Base-by-base conservation (phyloP, 805 yeast genomes). In the Wickerhamomyces queroliae region DNA sequence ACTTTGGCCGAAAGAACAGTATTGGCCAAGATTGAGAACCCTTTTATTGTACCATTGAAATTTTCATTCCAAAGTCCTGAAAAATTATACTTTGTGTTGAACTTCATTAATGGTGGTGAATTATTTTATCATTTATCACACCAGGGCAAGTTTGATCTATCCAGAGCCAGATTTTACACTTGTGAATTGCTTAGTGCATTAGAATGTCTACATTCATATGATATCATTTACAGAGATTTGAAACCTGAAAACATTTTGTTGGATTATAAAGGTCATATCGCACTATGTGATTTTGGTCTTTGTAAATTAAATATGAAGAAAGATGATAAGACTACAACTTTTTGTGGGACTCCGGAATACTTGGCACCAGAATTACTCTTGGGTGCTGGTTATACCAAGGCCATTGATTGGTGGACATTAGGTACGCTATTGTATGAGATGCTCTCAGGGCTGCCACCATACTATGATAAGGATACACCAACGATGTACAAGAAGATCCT, bases 351-450 rank as follows among this genome's bases (percentile, higher is more conserved):
- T 0, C 98, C 98, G 1, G 98, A 93, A 63, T 93, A 93, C 62
- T 70, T 93, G 49, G 96, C 98, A 1, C 99, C 99, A 1, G 99
- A 93, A 63, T 69, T 93, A 50, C 67, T 93, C 36, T 68, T 89
- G 52, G 93, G 95, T 36, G 89, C 86, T 58, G 98, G 98, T 2
- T 93, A 93, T 62, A 89, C 98, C 2, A 80, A 95, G 60, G 83
- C 84, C 9, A 98, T 93, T 18, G 99, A 93, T 63, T 93, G 96
- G 91, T 93, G 99, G 99, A 93, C 99, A 1, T 69, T 93, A 51
- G 99, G 99, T 31, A 90, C 91, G 15, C 69, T 93, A 39, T 68
- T 93, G 33, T 93, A 88, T 59, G 99, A 91, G 58, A 93, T 93
- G 99, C 69, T 93, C 44, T 89, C 97, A 2, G 96, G 98, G 1